phyloP scores from a whole-genome alignment of 306 rosid species.

The Pyrus communis region DNA sequence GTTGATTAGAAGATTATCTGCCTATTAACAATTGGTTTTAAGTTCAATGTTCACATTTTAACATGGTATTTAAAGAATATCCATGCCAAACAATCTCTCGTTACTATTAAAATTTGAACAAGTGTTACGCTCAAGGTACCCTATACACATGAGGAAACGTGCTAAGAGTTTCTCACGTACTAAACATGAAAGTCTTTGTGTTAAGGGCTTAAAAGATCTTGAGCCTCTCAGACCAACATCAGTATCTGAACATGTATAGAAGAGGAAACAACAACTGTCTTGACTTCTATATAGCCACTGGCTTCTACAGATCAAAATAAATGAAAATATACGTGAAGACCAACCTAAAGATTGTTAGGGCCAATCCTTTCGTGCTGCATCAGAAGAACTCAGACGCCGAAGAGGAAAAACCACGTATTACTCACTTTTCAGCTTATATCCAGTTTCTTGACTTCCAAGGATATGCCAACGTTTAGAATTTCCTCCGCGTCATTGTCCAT shows the following conservation, averaged over 20 bases:
- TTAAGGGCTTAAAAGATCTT: too few species aligned
- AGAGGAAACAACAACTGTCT: background rate
- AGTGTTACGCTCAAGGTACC: too few species aligned
- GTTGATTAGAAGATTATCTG: background rate
- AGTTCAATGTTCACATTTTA: background rate
- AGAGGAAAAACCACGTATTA: background rate
- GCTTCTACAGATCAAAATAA: background rate
- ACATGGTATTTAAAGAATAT: background rate
- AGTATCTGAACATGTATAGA: background rate
- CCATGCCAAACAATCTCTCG: background rate
- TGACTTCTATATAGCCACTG: background rate
- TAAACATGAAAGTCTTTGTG: too few species aligned
- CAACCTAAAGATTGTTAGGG: background rate
- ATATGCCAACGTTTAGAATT: constrained; percentile 80
- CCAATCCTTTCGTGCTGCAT: background rate
- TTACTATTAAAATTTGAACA: too few species aligned
- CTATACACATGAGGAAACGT: too few species aligned
- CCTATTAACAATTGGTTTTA: background rate
- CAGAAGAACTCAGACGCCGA: constrained; percentile 18
- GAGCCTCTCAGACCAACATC: background rate
- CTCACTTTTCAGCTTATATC: constrained; percentile 57
- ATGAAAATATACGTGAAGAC: background rate
- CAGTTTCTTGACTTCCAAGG: constrained; percentile 57
- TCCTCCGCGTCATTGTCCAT: constrained; percentile 94
- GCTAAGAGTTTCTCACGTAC: too few species aligned